Conservation (phyloP, 495 filamentous ascomycete genomes). For the Penicillium silybi region DNA sequence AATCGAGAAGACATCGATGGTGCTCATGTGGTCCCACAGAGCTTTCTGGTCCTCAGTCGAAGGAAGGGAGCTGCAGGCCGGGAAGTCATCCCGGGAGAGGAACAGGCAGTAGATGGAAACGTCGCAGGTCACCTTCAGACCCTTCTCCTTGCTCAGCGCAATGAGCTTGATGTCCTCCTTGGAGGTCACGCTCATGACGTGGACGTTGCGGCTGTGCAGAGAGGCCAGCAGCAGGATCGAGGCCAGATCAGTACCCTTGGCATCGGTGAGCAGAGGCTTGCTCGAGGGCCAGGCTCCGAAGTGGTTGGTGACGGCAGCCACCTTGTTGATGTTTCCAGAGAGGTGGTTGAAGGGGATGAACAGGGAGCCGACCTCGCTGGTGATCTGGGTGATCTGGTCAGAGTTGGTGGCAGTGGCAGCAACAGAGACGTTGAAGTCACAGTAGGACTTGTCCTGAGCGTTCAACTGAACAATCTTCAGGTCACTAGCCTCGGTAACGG, state of each 20-base stretch:
- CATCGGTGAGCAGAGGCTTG: constrained; percentile 84
- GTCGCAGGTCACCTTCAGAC: constrained; percentile 80
- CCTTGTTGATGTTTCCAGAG: constrained; percentile 82
- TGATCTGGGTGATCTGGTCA: constrained; percentile 67
- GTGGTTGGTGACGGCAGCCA: constrained; percentile 75
- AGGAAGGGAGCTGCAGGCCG: constrained; percentile 63
- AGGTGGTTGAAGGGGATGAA: constrained; percentile 88
- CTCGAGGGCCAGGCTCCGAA: constrained; percentile 76
- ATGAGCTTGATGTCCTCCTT: constrained; percentile 82
- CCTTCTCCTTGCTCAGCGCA: constrained; percentile 76
- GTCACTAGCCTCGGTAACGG: constrained; percentile 67
- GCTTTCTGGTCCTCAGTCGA: constrained; percentile 68
- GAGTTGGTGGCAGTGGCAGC: constrained; percentile 74
- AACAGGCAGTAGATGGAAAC: constrained; percentile 80
- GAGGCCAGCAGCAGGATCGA: constrained; percentile 77
- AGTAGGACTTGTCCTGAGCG: constrained; percentile 61
- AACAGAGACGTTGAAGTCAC: constrained; percentile 85
- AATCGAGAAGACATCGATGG: constrained; percentile 80
- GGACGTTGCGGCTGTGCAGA: constrained; percentile 78
- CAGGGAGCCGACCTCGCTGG: constrained; percentile 73
- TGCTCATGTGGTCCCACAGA: constrained; percentile 72
- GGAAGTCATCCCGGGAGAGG: constrained; percentile 70
- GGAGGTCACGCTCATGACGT: constrained; percentile 76
- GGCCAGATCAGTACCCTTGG: constrained; percentile 76
- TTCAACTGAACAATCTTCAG: constrained; percentile 75